A percentile compares a stretch with the other conserved stretches of the same genome.
Evolutionary conservation across 2,329 filamentous ascomycete species (phyloP).

Genomic region (Pseudogymnoascus sp.): DNA sequence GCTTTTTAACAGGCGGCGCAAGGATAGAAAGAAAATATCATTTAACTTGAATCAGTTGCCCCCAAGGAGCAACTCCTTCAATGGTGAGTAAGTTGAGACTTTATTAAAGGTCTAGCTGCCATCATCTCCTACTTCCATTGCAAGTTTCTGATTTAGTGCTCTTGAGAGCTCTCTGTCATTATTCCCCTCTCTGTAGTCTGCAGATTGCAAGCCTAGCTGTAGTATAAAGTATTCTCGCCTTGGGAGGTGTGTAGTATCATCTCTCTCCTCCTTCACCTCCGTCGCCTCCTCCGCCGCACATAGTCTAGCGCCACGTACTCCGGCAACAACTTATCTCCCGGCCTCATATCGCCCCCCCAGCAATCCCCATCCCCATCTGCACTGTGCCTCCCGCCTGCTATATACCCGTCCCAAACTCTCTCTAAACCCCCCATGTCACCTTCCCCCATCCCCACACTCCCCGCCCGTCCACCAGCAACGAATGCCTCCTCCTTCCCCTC

Average conservation of each 20-base stretch:
- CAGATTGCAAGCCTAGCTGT: neutral
- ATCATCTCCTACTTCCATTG: neutral
- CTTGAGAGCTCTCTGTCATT: neutral
- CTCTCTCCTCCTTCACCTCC: neutral
- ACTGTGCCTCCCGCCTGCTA: neutral
- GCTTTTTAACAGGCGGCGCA: neutral
- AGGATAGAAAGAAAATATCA: neutral
- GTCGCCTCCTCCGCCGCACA: neutral
- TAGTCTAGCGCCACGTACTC: neutral
- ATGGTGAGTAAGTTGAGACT: neutral
- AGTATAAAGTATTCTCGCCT: neutral
- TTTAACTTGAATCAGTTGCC: neutral
- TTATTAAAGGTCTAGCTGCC: neutral
- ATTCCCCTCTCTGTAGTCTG: neutral
- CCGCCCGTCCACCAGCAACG: neutral
- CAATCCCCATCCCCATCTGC: neutral
- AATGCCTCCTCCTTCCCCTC: neutral
- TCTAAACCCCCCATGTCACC: neutral
- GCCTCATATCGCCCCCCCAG: neutral
- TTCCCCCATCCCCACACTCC: neutral
- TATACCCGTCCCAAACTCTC: neutral
- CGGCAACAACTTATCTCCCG: neutral
- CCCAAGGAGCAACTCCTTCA: neutral
- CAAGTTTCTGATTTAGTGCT: neutral
- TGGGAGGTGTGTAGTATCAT: neutral